phyloP scores from a whole-genome alignment of 75 land plant species.

The Selaginella tamariscina region DNA sequence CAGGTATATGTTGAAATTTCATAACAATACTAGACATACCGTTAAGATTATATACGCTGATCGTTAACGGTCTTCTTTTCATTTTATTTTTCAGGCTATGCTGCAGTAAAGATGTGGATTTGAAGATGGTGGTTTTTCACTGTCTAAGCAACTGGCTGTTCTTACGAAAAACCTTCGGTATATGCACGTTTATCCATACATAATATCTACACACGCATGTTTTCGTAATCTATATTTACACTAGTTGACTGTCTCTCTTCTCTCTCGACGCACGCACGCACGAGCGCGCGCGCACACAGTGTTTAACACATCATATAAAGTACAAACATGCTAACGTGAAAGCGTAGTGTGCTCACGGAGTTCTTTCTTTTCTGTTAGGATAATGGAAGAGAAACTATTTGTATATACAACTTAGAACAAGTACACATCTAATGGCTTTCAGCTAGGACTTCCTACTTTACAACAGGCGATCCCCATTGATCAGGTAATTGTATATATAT shows the following conservation, averaged over 20 bases:
- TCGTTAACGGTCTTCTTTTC: background rate
- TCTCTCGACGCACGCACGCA: background rate
- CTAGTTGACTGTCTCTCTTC: background rate
- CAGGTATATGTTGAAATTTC: conserved; percentile 30
- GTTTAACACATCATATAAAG: too few species aligned
- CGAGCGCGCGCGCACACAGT: too few species aligned
- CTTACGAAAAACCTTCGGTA: background rate
- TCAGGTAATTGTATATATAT: conserved; percentile 31
- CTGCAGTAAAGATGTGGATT: conserved; percentile 13
- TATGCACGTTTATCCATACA: background rate
- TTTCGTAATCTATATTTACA: background rate
- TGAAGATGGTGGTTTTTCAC: background rate
- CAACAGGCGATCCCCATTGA: conserved; percentile 30
- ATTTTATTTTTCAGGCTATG: conserved; percentile 22
- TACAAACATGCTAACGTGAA: too few species aligned
- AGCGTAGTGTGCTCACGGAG: too few species aligned
- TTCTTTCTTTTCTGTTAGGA: background rate
- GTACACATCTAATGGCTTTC: conserved; percentile 21
- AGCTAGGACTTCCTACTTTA: conserved; percentile 19
- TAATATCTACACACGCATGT: background rate
- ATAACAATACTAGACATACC: conserved; percentile 9
- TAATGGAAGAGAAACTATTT: background rate
- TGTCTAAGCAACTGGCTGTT: conserved; percentile 6
- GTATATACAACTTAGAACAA: background rate
- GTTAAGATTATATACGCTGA: background rate